Conservation (phyloP, 257 asterid genomes). For the Forsythia suspensa region DNA sequence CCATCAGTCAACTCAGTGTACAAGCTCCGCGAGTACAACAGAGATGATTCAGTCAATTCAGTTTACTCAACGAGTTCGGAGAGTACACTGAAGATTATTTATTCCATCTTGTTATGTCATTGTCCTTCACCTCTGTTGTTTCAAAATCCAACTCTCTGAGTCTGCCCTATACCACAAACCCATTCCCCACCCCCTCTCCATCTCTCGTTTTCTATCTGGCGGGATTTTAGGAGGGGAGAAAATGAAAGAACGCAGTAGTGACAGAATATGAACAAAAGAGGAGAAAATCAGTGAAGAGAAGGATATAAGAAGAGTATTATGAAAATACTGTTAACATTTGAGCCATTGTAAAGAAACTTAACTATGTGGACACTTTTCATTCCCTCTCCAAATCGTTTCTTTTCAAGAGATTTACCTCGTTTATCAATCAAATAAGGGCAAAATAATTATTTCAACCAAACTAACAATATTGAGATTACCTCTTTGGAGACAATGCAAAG, state of each 20-base stretch:
- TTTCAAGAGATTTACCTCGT: not conserved
- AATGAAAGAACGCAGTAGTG: not conserved
- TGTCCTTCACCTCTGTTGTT: not conserved
- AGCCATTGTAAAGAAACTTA: not conserved
- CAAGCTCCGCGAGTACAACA: not conserved
- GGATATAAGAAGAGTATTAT: no score
- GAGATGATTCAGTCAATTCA: not conserved
- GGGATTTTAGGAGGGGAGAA: not conserved
- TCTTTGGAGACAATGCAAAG: constrained; percentile 93
- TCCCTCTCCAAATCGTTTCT: not conserved
- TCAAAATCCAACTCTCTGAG: not conserved
- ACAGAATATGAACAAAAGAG: not conserved
- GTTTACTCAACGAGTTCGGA: not conserved
- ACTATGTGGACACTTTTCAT: not conserved
- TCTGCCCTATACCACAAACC: not conserved
- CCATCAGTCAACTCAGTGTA: not conserved
- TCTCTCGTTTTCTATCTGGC: not conserved
- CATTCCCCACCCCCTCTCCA: not conserved
- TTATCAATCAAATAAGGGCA: not conserved
- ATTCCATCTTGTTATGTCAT: not conserved
- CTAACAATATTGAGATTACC: constrained; percentile 34
- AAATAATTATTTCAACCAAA: not conserved
- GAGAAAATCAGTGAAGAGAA: no score
- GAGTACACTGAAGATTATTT: not conserved
- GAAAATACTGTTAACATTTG: not conserved